Conservation (phyloP, 768 basidiomycete species). For the Phlebiopsis flavidoalba region DNA sequence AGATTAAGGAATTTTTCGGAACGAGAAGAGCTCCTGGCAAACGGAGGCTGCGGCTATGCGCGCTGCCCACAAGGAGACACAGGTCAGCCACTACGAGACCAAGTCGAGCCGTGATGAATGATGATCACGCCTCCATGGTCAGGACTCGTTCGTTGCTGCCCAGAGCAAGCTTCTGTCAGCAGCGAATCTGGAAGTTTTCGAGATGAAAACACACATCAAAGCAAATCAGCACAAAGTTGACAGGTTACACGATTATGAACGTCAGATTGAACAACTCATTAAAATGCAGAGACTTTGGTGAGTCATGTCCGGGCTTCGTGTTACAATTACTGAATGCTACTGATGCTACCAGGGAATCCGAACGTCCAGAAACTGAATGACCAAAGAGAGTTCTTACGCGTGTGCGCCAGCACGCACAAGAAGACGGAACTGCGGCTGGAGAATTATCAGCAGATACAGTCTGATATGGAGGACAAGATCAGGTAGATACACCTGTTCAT, state of each 20-base stretch:
- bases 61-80: conserved; percentile 64
- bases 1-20: conserved; percentile 68
- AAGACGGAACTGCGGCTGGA: conserved; percentile 65
- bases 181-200: conserved; percentile 65
- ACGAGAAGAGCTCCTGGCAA: conserved; percentile 77
- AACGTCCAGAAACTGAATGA: conserved; percentile 68
- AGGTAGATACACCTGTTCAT: not conserved
- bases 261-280: conserved; percentile 77
- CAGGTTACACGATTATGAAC: conserved; percentile 78
- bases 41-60: conserved; percentile 64
- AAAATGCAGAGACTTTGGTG: conserved; percentile 78
- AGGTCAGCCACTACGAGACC: conserved; percentile 35
- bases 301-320: conserved; percentile 15
- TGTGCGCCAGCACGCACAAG: conserved; percentile 51
- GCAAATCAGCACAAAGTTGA: conserved; percentile 80
- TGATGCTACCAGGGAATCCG: conserved; percentile 54
- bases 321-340: not conserved
- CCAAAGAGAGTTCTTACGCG: conserved; percentile 51
- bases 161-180: conserved; percentile 66
- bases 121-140: not conserved
- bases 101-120: not conserved
- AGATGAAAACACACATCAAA: conserved; percentile 68
- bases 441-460: conserved; percentile 49
- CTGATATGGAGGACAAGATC: conserved; percentile 47
- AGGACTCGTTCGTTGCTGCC: conserved; percentile 63